These are phyloP conservation scores for Suillus subaureus DNA, from an alignment of 768 basidiomycete genomes.

Conservation along the genomic window DNA sequence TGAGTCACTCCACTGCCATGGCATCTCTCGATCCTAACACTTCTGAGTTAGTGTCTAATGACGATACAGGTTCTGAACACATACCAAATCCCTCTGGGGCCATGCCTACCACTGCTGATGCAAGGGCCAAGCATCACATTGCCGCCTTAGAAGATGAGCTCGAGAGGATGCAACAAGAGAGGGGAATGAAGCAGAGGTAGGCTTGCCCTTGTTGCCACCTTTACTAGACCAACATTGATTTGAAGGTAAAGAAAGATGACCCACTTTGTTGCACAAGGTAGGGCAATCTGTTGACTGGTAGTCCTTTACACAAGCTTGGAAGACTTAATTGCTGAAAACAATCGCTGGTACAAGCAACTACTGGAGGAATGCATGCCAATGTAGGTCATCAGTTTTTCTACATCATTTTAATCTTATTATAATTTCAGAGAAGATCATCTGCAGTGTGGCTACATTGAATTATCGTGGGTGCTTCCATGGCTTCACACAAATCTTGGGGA, in stretches of 20 bases:
- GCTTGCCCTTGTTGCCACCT: neutral
- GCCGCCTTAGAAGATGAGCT: conserved; percentile 6
- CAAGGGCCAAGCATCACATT: neutral
- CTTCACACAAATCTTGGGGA: neutral
- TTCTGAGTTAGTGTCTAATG: neutral
- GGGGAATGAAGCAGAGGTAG: neutral
- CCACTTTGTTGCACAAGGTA: neutral
- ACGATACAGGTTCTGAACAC: neutral
- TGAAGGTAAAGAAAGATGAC: neutral
- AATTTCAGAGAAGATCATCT: neutral
- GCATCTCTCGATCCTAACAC: neutral
- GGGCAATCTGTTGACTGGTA: neutral
- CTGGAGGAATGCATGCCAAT: neutral
- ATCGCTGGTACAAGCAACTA: neutral
- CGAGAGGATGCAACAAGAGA: neutral
- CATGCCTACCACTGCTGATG: neutral
- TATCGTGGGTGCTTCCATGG: neutral
- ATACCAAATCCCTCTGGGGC: neutral
- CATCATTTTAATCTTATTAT: too few species aligned
- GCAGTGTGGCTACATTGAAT: neutral
- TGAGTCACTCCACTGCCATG: neutral
- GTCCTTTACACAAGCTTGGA: neutral
- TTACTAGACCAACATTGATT: neutral
- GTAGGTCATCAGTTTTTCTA: neutral
- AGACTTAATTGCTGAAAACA: neutral